Conservation (phyloP, 2,329 filamentous ascomycete genomes). For the Geosmithia putterillii region DNA sequence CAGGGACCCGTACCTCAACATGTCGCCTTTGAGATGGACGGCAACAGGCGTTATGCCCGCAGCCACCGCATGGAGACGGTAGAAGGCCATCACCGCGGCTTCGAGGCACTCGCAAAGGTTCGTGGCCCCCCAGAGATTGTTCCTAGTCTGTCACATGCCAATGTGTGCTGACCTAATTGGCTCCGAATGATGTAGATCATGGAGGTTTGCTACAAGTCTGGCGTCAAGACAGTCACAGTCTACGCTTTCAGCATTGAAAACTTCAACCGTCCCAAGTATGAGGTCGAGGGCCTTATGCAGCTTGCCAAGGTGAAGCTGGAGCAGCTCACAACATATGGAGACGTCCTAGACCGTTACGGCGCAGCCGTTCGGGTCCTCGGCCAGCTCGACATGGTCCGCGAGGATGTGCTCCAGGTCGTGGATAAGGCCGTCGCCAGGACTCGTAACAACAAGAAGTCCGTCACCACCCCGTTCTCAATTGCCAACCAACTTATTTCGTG, state of each 20-base stretch:
- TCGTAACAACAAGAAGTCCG: constrained; percentile 68
- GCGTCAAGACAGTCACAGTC: constrained; percentile 91
- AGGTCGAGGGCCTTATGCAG: constrained; percentile 94
- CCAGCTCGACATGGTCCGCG: constrained; percentile 69
- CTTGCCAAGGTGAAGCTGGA: constrained; percentile 92
- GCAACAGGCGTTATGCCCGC: constrained; percentile 84
- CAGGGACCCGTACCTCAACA: constrained; percentile 90
- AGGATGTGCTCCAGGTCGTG: constrained; percentile 80
- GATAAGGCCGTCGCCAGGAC: constrained; percentile 80
- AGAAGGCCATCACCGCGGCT: constrained; percentile 90
- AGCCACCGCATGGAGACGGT: constrained; percentile 90
- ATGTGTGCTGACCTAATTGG: background rate
- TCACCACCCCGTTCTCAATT: constrained; percentile 1
- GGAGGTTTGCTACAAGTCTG: constrained; percentile 96
- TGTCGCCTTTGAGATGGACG: constrained; percentile 99
- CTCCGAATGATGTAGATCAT: constrained; percentile 48
- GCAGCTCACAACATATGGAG: constrained; percentile 85
- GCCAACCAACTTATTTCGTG: background rate
- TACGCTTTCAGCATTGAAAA: constrained; percentile 99
- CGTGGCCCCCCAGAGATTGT: constrained; percentile 12
- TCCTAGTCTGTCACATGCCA: background rate
- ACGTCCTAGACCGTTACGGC: constrained; percentile 84
- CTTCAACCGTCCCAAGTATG: constrained; percentile 92
- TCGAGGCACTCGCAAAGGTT: constrained; percentile 84
- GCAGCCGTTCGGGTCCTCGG: constrained; percentile 78